Evolutionary conservation across 2,329 filamentous ascomycete species (phyloP).

Genomic region (Sporothrix variecibatus): DNA sequence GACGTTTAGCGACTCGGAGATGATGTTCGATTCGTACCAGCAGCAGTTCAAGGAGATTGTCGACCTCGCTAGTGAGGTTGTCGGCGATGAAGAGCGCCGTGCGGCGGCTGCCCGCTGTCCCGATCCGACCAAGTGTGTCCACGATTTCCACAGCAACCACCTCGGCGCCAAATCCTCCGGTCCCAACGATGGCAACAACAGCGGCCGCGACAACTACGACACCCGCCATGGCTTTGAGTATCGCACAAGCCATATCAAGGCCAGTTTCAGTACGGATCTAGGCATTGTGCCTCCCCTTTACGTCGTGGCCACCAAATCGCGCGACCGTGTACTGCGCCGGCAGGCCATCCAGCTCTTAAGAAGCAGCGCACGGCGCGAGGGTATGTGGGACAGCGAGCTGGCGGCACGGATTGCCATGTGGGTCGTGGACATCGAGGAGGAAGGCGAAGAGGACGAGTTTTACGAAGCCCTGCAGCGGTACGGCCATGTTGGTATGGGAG

Average conservation of each 20-base stretch:
- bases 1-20: slow-evolving; percentile 61
- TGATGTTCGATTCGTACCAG: slow-evolving; percentile 58
- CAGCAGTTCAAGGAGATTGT: slow-evolving; percentile 57
- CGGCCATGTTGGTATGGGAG: background rate
- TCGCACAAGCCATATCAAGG: slow-evolving; percentile 55
- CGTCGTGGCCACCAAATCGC: slow-evolving; percentile 66
- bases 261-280: slow-evolving; percentile 64
- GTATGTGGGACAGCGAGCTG: slow-evolving; percentile 68
- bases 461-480: slow-evolving; percentile 1
- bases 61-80: slow-evolving; percentile 59
- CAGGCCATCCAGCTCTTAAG: slow-evolving; percentile 63
- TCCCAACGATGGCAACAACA: slow-evolving; percentile 37
- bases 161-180: background rate
- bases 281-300: slow-evolving; percentile 67
- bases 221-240: slow-evolving; percentile 47
- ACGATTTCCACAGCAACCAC: slow-evolving; percentile 27
- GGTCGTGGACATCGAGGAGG: slow-evolving; percentile 59
- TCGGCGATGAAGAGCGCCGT: slow-evolving; percentile 58
- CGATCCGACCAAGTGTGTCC: slow-evolving; percentile 45
- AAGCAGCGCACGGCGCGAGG: slow-evolving; percentile 63
- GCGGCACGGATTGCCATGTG: slow-evolving; percentile 57
- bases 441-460: slow-evolving; percentile 39
- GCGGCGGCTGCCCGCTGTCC: slow-evolving; percentile 51
- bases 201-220: background rate
- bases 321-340: slow-evolving; percentile 57